Percentiles rank a stretch among this genome's conserved stretches.
Evolutionary conservation across 2,329 filamentous ascomycete species (phyloP).

Genomic region (Exophiala xenobiotica): DNA sequence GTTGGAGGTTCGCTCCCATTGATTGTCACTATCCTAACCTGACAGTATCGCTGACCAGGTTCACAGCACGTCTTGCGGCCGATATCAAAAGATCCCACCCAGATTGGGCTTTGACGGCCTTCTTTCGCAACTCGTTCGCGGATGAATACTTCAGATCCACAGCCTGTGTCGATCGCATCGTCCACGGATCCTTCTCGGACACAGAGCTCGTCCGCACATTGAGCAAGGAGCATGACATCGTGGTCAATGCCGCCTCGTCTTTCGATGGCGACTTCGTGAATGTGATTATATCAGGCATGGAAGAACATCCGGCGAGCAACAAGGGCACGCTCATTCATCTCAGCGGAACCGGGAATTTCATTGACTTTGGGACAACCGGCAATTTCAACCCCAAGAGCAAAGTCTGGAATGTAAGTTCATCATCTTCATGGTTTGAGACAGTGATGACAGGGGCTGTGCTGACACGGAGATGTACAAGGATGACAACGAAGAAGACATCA

Average conservation of each 20-base stretch:
- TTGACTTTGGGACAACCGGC: slow-evolving; percentile 17
- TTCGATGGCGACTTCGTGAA: slow-evolving; percentile 16
- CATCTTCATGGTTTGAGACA: neutral
- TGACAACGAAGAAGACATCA: slow-evolving; percentile 21
- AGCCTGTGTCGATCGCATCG: slow-evolving; percentile 13
- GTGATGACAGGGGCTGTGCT: too few species aligned
- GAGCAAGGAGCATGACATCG: slow-evolving; percentile 22
- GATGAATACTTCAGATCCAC: slow-evolving; percentile 16
- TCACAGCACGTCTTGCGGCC: slow-evolving; percentile 10
- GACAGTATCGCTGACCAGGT: slow-evolving; percentile 3
- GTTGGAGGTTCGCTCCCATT: slow-evolving; percentile 6
- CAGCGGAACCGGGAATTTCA: slow-evolving; percentile 20
- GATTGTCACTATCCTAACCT: too few species aligned
- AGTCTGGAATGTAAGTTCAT: slow-evolving; percentile 20
- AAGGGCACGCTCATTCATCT: slow-evolving; percentile 21
- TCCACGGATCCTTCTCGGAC: slow-evolving; percentile 18
- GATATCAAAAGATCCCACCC: slow-evolving; percentile 13
- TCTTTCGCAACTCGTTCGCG: slow-evolving; percentile 10
- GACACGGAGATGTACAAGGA: too few species aligned
- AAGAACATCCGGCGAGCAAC: slow-evolving; percentile 9
- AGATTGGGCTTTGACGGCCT: slow-evolving; percentile 15
- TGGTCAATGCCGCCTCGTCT: slow-evolving; percentile 20
- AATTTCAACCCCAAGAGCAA: slow-evolving; percentile 20
- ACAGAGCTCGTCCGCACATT: slow-evolving; percentile 15
- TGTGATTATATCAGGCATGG: slow-evolving; percentile 18